Evolutionary conservation across 2,329 filamentous ascomycete genomes (phyloP).

Genomic region (Botrytis deweyae): DNA sequence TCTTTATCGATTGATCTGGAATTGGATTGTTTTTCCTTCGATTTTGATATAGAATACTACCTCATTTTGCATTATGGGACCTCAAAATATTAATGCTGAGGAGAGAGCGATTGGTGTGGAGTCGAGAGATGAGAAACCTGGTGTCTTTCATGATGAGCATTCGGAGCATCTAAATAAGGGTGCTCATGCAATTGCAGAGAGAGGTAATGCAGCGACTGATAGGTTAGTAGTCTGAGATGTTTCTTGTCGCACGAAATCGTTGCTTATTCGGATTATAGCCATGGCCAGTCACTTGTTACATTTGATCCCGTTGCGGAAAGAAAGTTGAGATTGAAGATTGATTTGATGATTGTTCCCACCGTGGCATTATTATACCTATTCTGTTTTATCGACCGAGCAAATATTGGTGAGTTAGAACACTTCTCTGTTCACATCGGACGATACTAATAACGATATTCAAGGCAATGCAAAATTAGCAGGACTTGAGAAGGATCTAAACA

Average conservation of each 20-base stretch:
- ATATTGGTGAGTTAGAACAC: constrained; percentile 55
- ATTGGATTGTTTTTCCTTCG: background rate
- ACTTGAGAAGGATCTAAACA: constrained; percentile 58
- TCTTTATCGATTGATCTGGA: background rate
- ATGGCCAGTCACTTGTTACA: constrained; percentile 11
- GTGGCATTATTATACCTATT: constrained; percentile 68
- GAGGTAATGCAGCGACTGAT: constrained; percentile 36
- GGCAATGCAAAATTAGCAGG: constrained; percentile 69
- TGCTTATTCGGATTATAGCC: constrained; percentile 43
- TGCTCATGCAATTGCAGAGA: constrained; percentile 33
- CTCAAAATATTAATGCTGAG: background rate
- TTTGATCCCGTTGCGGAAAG: constrained; percentile 59
- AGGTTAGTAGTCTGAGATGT: constrained; percentile 25
- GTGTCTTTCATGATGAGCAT: constrained; percentile 27
- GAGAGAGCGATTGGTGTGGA: constrained; percentile 6
- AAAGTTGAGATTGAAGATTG: constrained; percentile 61
- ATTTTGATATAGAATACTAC: background rate
- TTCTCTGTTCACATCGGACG: background rate
- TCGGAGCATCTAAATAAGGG: background rate
- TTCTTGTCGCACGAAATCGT: background rate
- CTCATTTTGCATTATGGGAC: background rate
- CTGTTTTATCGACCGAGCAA: constrained; percentile 73
- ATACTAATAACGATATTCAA: constrained; percentile 35
- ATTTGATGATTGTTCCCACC: constrained; percentile 63
- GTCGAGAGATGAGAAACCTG: constrained; percentile 22